These are phyloP conservation scores for Ceratobasidium papillatum DNA, from an alignment of 1,284 basidiomycete genomes.

Conservation along the genomic window DNA sequence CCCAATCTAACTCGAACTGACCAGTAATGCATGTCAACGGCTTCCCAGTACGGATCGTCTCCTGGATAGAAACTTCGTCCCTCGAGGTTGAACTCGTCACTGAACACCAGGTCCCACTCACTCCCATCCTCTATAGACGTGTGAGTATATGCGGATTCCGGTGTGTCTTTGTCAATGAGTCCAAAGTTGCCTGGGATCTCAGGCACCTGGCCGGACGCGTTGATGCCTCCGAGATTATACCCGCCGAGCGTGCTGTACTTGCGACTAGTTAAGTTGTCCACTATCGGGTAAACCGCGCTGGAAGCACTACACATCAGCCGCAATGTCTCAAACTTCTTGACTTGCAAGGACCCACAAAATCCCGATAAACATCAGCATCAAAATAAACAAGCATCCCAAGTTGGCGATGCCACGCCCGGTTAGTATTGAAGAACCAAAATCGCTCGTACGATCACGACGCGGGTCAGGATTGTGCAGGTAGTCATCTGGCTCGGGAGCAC, in stretches of 20 bases:
- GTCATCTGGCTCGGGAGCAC: slow-evolving; percentile 53
- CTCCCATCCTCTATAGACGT: slow-evolving; percentile 53
- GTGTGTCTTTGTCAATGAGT: slow-evolving; percentile 79
- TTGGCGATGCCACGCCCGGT: slow-evolving; percentile 53
- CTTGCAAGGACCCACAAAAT: slow-evolving; percentile 48
- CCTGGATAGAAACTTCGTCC: slow-evolving; percentile 76
- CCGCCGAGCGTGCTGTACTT: slow-evolving; percentile 51
- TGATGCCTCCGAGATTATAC: slow-evolving; percentile 60
- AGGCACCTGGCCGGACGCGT: slow-evolving; percentile 60
- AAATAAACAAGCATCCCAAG: slow-evolving; percentile 53
- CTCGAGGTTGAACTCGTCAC: slow-evolving; percentile 67
- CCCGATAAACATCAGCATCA: slow-evolving; percentile 50
- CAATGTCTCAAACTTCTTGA: not conserved
- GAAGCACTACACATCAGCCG: not conserved
- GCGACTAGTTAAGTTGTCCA: slow-evolving; percentile 49
- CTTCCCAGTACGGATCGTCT: slow-evolving; percentile 78
- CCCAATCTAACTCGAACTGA: not conserved
- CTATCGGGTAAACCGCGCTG: slow-evolving; percentile 56
- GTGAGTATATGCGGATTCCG: slow-evolving; percentile 54
- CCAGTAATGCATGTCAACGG: slow-evolving; percentile 80
- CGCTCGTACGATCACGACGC: slow-evolving; percentile 50
- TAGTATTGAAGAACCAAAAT: slow-evolving; percentile 51
- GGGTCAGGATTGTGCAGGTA: slow-evolving; percentile 57
- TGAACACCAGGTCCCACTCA: slow-evolving; percentile 60
- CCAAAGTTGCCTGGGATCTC: slow-evolving; percentile 69